A percentile compares a stretch with the other conserved stretches of the same genome.
phyloP scores from a whole-genome alignment of 495 filamentous ascomycete species.

The Glonium stellatum region DNA sequence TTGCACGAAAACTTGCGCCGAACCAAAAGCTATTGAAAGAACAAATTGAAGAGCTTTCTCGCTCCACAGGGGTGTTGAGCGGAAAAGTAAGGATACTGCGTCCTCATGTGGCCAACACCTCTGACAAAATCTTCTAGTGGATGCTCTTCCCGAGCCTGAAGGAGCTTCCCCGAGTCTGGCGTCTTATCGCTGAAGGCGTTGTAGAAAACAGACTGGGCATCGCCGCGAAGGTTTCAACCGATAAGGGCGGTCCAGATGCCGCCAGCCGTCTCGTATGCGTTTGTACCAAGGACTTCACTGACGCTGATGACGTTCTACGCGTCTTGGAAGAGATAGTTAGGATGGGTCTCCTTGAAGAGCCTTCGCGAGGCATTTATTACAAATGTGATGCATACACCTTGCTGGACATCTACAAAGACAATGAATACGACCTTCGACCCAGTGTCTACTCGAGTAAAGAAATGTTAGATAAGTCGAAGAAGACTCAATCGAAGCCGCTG shows the following conservation, averaged over 20 bases:
- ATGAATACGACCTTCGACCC: slow-evolving; percentile 61
- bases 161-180: slow-evolving; percentile 59
- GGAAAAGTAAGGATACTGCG: slow-evolving; percentile 48
- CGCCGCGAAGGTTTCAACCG: slow-evolving; percentile 62
- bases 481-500: not conserved
- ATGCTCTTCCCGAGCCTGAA: slow-evolving; percentile 62
- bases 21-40: slow-evolving; percentile 46
- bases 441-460: slow-evolving; percentile 47
- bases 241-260: slow-evolving; percentile 32
- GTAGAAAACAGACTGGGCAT: slow-evolving; percentile 58
- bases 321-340: slow-evolving; percentile 54
- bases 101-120: not conserved
- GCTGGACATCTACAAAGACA: slow-evolving; percentile 57
- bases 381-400: slow-evolving; percentile 75
- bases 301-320: slow-evolving; percentile 59
- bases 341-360: slow-evolving; percentile 48
- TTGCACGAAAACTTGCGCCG: slow-evolving; percentile 46
- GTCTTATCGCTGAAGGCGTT: slow-evolving; percentile 53
- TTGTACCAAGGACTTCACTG: slow-evolving; percentile 68
- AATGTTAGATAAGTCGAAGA: slow-evolving; percentile 25
- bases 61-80: slow-evolving; percentile 45
- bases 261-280: slow-evolving; percentile 56
- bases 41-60: slow-evolving; percentile 51
- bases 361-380: slow-evolving; percentile 57
- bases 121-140: slow-evolving; percentile 45